Evolutionary conservation across 116 monocot genomes (phyloP), one percentile per base, ranked within the genome.

Genomic region (Zostera marina): DNA sequence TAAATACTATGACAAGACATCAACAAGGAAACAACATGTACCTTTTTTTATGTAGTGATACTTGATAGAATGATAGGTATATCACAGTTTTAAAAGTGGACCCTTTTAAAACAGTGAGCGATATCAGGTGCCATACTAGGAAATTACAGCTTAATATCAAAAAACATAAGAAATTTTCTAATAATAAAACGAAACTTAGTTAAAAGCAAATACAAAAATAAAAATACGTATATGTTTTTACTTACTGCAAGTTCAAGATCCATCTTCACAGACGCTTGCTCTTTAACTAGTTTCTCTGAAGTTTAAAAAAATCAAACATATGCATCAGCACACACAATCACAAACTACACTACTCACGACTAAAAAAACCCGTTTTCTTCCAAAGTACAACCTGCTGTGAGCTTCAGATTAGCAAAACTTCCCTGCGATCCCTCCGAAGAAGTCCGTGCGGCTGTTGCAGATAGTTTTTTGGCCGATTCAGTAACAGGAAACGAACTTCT

Each of bases 211-310:
- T n/a, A n/a, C n/a, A n/a, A 32, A 32, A 32, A 32, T 5, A 32
- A 32, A 32, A 32, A 32, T 32, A 5, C 32, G 5, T 32, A 32
- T 32, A 32, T 32, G 5, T 32, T 32, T 3, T 32, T 32, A 32
- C 32, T 32, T 98, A 98, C 98, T 72, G 80, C 76, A 68, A 90
- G 61, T 75, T 89, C 98, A 53, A 98, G 90, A 64, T 98, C 98
- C 58, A 78, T 81, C 70, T 98, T 98, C 67, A 83, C 80, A 13
- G 98, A 80, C 56, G 81, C 86, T 63, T 98, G 98, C 52, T 98
- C 98, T 61, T 83, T 90, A 44, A 98, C 80, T 83, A 98, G 49
- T 69, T 83, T 89, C 74, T 98, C 98, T 98, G 81, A n/a, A 83
- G 74, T 52, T 32, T 60, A 21, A 63, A 2, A 2, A 39, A 56